phyloP scores from a whole-genome alignment of 768 basidiomycete genomes.

The Agrocybe chaxingu region DNA sequence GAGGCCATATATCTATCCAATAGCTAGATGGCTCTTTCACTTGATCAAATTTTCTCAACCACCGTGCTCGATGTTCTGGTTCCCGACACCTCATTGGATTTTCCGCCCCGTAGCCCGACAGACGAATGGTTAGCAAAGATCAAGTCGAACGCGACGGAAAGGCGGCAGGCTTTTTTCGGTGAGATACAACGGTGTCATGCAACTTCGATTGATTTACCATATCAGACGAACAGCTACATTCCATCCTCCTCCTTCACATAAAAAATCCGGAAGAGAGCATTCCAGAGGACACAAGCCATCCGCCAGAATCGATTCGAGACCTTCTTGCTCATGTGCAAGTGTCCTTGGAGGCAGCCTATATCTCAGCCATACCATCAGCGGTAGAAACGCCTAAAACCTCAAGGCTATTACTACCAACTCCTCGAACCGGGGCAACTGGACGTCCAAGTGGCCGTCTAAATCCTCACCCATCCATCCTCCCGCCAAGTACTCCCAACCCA shows the following conservation, averaged over 20 bases:
- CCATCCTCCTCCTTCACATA: constrained; percentile 50
- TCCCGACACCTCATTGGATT: constrained; percentile 61
- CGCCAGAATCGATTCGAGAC: constrained; percentile 47
- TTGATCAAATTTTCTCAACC: constrained; percentile 63
- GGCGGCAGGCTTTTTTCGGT: constrained; percentile 78
- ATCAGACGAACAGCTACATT: constrained; percentile 55
- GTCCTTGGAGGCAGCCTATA: constrained; percentile 80
- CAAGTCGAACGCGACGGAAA: constrained; percentile 40
- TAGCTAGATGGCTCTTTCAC: constrained; percentile 18
- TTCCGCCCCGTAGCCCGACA: constrained; percentile 42
- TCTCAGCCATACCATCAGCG: constrained; percentile 44
- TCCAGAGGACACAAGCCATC: constrained; percentile 32
- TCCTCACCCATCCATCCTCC: constrained; percentile 65
- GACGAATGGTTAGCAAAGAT: constrained; percentile 59
- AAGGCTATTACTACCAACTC: constrained; percentile 41
- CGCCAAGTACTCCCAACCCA: constrained; percentile 83
- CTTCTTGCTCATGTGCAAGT: constrained; percentile 72
- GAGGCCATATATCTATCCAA: too few relatives aligned
- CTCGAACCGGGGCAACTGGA: constrained; percentile 48
- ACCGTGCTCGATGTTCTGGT: constrained; percentile 60
- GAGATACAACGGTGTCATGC: constrained; percentile 20
- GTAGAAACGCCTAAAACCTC: constrained; percentile 32
- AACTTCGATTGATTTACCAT: constrained; percentile 19
- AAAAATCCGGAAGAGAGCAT: constrained; percentile 50
- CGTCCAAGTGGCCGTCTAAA: constrained; percentile 30